Evolutionary conservation across 345 rosid species (phyloP).

Genomic region (Hibiscus trionum): DNA sequence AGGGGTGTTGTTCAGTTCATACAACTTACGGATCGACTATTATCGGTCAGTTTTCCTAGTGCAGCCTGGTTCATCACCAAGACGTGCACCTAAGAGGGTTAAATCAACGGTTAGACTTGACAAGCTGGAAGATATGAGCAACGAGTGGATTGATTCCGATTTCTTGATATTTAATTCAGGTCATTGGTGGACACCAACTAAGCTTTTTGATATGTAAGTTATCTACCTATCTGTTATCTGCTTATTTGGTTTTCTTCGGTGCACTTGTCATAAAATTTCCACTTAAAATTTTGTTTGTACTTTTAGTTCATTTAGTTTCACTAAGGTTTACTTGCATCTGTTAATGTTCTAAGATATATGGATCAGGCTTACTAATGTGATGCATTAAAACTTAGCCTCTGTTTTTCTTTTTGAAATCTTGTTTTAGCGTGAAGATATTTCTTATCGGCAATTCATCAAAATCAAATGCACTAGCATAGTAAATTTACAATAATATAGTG

Average conservation of each 20-base stretch:
- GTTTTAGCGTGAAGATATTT: background rate
- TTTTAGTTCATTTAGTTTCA: background rate
- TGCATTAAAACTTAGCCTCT: background rate
- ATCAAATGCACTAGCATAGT: too few relatives aligned
- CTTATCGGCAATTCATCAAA: too few relatives aligned
- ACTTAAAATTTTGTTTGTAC: background rate
- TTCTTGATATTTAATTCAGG: constrained; percentile 63
- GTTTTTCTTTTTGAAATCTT: background rate
- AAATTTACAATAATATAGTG: too few relatives aligned
- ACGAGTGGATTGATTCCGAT: constrained; percentile 67
- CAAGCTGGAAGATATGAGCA: constrained; percentile 52
- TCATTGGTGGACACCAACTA: constrained; percentile 71
- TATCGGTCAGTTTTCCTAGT: constrained; percentile 63
- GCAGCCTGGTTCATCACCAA: constrained; percentile 42
- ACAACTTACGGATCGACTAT: constrained; percentile 45
- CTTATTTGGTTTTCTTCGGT: background rate
- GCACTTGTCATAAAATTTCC: background rate
- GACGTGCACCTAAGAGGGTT: constrained; percentile 56
- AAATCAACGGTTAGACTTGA: constrained; percentile 47
- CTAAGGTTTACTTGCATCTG: background rate
- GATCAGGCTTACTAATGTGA: background rate
- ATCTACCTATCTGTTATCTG: background rate
- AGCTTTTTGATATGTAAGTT: constrained; percentile 68
- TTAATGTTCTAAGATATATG: background rate
- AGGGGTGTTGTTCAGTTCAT: constrained; percentile 44